Evolutionary conservation across 1,284 basidiomycete species (phyloP), one percentile per base, ranked within the genome.

Genomic region (Puccinia novopanici): DNA sequence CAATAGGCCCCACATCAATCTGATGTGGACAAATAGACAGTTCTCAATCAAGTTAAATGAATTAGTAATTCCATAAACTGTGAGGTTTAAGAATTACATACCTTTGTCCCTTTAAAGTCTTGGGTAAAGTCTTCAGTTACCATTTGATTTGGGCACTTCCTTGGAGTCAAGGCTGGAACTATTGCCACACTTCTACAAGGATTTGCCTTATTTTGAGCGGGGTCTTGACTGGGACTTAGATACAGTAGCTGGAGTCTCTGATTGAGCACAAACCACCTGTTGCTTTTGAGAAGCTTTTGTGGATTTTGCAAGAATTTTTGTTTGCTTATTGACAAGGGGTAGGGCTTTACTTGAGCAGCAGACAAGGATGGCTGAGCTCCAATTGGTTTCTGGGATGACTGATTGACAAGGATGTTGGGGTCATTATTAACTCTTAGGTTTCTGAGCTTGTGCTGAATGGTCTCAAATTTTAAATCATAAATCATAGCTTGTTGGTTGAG

Each of bases 11-110:
- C 71, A 73, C 2, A 73, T 30, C 13, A 73, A 52, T 34, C 12
- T 15, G 30, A 73, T 73, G n/a, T 73, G 71, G 50, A 57, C 71
- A 73, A 27, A 73, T 13, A 73, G 17, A 19, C 27, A 54, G 22
- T 73, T 50, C 71, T 73, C 27, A 17, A 3, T 55, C 15, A 24
- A 48, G 24, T 8, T 9, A 57, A 6, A 22, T 45, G 22, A 6
- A 70, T 73, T 73, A 8, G 24, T 48, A 3, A 70, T 12, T 70
- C 12, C 22, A 45, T n/a, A 42, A 70, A 70, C 19, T 45, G 42
- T 42, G 30, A 37, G 30, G 30, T 24, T 57, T 27, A n/a, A 27
- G 27, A 27, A 50, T 12, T 6, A n/a, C 40, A 42, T 48, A 70
- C 67, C 24, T 70, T 70, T 22, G 67, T 70, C 3, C 19, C 22